These are phyloP conservation scores for Ustilago crameri DNA, from an alignment of 1,284 basidiomycete species.

Conservation along the genomic window DNA sequence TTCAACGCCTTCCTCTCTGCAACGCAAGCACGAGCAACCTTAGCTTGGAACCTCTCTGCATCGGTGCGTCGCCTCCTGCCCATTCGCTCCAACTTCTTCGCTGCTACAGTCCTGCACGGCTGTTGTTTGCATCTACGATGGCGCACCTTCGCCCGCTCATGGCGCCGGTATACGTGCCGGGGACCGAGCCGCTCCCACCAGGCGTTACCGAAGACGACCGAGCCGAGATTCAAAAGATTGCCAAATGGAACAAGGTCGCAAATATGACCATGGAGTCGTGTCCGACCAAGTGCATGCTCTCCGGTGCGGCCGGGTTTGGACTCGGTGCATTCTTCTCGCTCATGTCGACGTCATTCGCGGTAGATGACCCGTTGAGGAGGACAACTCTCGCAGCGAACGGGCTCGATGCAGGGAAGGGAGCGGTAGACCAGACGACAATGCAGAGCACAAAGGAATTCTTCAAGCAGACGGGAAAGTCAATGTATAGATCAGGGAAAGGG, in stretches of 20 bases:
- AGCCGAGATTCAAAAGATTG: conserved; percentile 75
- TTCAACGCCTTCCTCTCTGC: too few species aligned
- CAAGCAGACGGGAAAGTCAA: conserved; percentile 91
- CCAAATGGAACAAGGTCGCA: conserved; percentile 81
- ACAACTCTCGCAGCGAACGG: conserved; percentile 52
- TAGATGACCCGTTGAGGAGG: conserved; percentile 81
- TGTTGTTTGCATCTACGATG: too few species aligned
- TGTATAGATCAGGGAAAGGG: conserved; percentile 89
- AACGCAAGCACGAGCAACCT: too few species aligned
- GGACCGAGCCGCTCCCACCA: conserved; percentile 75
- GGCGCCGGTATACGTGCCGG: conserved; percentile 65
- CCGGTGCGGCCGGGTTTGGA: conserved; percentile 82
- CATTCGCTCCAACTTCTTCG: too few species aligned
- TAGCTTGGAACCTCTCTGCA: too few species aligned
- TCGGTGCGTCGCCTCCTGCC: too few species aligned
- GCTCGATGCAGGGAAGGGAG: conserved; percentile 4
- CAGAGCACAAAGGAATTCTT: conserved; percentile 88
- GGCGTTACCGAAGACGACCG: conserved; percentile 85
- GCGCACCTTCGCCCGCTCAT: conserved; percentile 41
- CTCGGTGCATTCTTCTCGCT: conserved; percentile 95
- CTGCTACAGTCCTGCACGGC: too few species aligned
- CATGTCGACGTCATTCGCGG: conserved; percentile 93
- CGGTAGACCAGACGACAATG: conserved; percentile 50
- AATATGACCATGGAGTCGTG: conserved; percentile 83
- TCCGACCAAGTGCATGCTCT: conserved; percentile 80